These are phyloP conservation scores for Prunus mume DNA, from an alignment of 306 rosid genomes.

Conservation along the genomic window DNA sequence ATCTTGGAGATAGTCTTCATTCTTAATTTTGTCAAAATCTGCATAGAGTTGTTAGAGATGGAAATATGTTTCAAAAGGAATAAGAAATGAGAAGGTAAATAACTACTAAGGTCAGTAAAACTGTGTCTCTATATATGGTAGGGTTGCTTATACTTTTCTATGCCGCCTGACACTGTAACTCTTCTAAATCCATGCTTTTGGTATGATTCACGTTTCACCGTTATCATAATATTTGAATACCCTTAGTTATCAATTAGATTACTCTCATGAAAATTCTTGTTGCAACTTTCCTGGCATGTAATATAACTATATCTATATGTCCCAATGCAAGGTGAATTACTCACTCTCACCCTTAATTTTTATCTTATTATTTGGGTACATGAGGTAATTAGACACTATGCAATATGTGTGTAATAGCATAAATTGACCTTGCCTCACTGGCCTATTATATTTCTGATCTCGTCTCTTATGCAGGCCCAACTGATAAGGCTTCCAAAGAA, in stretches of 20 bases:
- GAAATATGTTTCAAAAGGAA: not conserved
- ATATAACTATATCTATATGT: not conserved
- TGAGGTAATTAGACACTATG: not conserved
- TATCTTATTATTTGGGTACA: not conserved
- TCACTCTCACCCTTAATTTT: not conserved
- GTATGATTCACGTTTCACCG: not conserved
- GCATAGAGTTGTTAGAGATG: too few relatives aligned
- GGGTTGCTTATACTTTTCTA: not conserved
- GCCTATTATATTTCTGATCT: conserved; percentile 1
- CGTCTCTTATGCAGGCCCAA: conserved; percentile 50
- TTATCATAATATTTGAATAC: not conserved
- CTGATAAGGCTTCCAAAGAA: conserved; percentile 76
- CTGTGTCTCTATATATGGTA: not conserved
- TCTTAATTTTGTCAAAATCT: too few relatives aligned
- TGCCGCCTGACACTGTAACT: not conserved
- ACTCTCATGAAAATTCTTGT: not conserved
- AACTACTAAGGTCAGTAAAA: not conserved
- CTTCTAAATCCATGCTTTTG: not conserved
- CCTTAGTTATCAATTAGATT: not conserved
- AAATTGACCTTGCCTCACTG: not conserved
- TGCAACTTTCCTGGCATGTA: not conserved
- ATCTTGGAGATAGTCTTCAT: not conserved
- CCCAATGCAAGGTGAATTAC: not conserved
- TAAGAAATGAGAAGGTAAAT: not conserved
- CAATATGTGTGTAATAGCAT: not conserved